Base-by-base conservation (phyloP, 1,139 yeast genomes). In the Yamadazyma triangularis region DNA sequence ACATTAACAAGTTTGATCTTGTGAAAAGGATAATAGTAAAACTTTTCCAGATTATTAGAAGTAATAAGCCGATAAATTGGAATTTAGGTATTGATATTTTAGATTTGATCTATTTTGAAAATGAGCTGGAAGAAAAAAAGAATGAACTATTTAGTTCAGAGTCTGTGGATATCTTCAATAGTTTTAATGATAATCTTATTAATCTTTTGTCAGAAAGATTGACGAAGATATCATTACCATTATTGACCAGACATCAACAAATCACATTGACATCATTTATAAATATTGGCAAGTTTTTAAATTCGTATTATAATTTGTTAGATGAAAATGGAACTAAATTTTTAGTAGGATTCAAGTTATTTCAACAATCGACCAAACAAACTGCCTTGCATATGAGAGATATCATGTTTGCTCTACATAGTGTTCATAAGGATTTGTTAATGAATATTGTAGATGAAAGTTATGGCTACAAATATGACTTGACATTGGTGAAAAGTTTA, bases 181-280 rank as follows among this genome's bases (percentile, higher is more conserved):
- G 69, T 2, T 73, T 81, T 41, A 67, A 66, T 38, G 50, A 55
- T 4, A 56, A 58, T 10, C 68, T 76, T 13, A 70, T 77, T 2
- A 67, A 63, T 2, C 52, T 73, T 4, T 59, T 89, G 16, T 59
- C 67, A 13, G 84, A 80, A 16, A 75, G 76, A 43, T 60, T 89
- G 29, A 76, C 77, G 32, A 77, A 73, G 37, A 63, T 74, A 2
- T 70, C 91, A 0, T 60, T 89, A 18, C 96, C 96, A 0, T 79
- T 81, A 39, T 55, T 89, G 28, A 87, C 96, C 0, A 75, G 96
- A 39, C 96, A 89, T 57, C 96, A 89, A 50, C 97, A 89, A 50
- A 78, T 82, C 16, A 87, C 96, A 0, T 69, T 89, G 25, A 69
- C 81, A 2, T 76, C 85, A 11, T 77, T 87, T 1, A 67, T 86